Base-by-base conservation (phyloP, 495 filamentous ascomycete species). In the Penicillium turbatum region DNA sequence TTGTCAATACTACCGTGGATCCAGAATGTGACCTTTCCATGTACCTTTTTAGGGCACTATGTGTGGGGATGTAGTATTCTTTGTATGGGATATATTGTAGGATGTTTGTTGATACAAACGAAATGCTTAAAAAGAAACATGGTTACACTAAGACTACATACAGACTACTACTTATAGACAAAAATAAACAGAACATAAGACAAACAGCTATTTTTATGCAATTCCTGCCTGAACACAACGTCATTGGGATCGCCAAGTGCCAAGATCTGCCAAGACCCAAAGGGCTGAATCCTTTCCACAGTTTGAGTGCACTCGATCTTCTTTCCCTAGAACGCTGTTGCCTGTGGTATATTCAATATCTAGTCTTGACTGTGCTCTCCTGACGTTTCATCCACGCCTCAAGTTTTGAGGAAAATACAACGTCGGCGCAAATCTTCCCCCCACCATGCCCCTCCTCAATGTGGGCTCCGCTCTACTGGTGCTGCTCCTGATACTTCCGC, bases 401-500 rank as follows among this genome's bases (percentile, higher is more conserved):
- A 4, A 44, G 30, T 30, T 11, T 17, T 1, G 1, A 30, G 6
- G 9, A 29, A 29, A 5, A 39, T 39, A 29, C 6, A 1, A 44
- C 41, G 13, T 11, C 35, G 3, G n/a, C 27, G 32, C 47, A 49
- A 31, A 39, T 17, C 24, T 26, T n/a, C 39, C 49, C 49, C 41
- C 51, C 58, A 55, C 50, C 41, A 74, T 74, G 72, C 58, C 64
- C 42, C 48, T 66, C 52, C 48, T 68, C 17, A 61, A 57, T 27
- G 55, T 60, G 62, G 65, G 70, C 61, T 60, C 67, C 61, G 57
- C 64, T 48, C 58, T 72, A 40, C 63, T 79, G 27, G 52, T 85
- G 29, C 66, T 92, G 12, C 74, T 95, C 17, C 76, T 87, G 13
- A 57, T 72, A 41, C 58, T 75, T 74, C 81, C 69, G 6, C 67